These are phyloP conservation scores for Discostella stelligera DNA, from an alignment of 352 stramenopile species.

Conservation along the genomic window DNA sequence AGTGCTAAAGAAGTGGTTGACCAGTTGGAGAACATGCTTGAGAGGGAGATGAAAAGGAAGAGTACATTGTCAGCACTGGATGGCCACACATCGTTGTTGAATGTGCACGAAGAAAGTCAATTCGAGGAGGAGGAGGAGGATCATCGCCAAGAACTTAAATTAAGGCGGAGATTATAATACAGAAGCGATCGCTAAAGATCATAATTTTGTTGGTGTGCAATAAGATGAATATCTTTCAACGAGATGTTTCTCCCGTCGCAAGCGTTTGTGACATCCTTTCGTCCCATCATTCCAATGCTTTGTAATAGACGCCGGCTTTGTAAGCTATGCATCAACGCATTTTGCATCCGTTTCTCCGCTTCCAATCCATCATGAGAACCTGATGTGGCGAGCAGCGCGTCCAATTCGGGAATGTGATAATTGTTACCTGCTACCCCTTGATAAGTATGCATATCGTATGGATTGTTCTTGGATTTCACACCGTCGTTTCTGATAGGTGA, in stretches of 20 bases:
- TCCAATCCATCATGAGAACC: slow-evolving; percentile 25
- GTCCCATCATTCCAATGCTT: neutral
- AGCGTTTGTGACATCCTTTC: too few species aligned
- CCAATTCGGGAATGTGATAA: slow-evolving; percentile 35
- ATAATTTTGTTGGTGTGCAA: too few species aligned
- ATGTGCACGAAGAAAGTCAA: neutral
- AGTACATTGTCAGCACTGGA: neutral
- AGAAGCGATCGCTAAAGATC: too few species aligned
- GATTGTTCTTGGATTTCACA: neutral
- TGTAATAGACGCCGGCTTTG: slow-evolving; percentile 11
- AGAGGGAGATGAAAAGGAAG: neutral
- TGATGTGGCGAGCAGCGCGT: slow-evolving; percentile 34
- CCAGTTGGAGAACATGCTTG: slow-evolving; percentile 45
- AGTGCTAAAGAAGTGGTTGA: slow-evolving; percentile 48
- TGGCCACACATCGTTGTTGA: neutral
- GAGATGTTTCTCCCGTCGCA: too few species aligned
- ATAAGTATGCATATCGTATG: too few species aligned
- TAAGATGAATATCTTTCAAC: too few species aligned
- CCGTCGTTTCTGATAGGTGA: neutral
- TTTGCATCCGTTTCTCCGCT: slow-evolving; percentile 21
- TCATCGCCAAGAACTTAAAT: too few species aligned
- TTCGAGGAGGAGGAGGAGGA: neutral
- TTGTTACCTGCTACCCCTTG: neutral
- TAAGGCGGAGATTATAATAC: too few species aligned
- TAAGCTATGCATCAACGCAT: slow-evolving; percentile 17